Evolutionary conservation across 2,329 filamentous ascomycete species (phyloP).

Genomic region (Stylonectria norvegica): DNA sequence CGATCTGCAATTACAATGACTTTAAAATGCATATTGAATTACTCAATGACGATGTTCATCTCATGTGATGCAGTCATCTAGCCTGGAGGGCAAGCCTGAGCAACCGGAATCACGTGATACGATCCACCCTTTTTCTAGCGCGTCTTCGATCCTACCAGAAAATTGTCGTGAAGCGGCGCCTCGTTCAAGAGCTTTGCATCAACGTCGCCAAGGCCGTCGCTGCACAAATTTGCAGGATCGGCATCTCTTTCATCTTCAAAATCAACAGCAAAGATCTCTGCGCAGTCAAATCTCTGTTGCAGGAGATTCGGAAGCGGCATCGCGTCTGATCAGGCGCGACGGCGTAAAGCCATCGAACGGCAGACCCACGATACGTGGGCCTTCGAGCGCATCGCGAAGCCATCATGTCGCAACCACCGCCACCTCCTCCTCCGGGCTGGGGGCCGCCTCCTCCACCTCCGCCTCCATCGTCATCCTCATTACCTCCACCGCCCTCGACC

Average conservation of each 20-base stretch:
- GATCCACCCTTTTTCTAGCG: conserved; percentile 18
- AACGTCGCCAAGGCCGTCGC: conserved; percentile 30
- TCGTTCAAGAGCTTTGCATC: conserved; percentile 20
- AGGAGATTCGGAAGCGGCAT: conserved; percentile 18
- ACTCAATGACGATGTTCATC: too few relatives aligned
- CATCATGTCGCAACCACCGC: conserved; percentile 52
- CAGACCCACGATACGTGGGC: conserved; percentile 21
- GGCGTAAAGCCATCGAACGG: conserved; percentile 33
- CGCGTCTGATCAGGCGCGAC: conserved; percentile 35
- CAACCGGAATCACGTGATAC: conserved; percentile 25
- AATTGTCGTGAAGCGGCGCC: conserved; percentile 34
- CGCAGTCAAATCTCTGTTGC: conserved; percentile 3
- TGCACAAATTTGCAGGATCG: conserved; percentile 28
- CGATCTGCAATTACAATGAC: too few relatives aligned
- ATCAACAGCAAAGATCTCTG: conserved; percentile 2
- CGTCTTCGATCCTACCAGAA: conserved; percentile 28
- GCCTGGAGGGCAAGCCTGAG: neutral
- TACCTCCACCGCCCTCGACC: conserved; percentile 54
- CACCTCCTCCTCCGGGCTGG: conserved; percentile 58
- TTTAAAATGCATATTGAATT: too few relatives aligned
- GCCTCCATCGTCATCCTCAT: conserved; percentile 51
- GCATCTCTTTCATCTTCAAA: conserved; percentile 22
- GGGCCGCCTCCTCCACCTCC: conserved; percentile 55
- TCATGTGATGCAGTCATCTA: too few relatives aligned
- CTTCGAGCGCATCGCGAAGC: conserved; percentile 27